phyloP scores from a whole-genome alignment of 2,329 filamentous ascomycete genomes.

The Paracoccidioides lutzii region DNA sequence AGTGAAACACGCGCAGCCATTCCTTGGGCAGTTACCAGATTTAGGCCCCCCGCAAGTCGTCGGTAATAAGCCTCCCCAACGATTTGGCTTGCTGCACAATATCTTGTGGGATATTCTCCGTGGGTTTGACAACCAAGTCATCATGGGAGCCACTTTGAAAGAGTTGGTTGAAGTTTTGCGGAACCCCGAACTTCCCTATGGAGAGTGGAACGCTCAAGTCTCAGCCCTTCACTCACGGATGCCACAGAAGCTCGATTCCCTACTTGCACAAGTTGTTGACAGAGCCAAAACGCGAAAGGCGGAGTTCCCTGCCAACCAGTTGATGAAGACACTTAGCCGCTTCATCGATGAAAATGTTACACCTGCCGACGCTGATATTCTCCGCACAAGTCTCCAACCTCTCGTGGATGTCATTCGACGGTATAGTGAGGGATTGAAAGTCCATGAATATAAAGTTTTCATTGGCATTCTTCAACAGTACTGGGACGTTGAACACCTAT shows the following conservation, averaged over 20 bases:
- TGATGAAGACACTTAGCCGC: conserved; percentile 70
- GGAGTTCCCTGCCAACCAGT: conserved; percentile 85
- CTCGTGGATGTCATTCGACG: conserved; percentile 63
- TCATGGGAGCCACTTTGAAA: conserved; percentile 78
- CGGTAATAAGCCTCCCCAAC: conserved; percentile 83
- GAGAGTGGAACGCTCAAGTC: conserved; percentile 91
- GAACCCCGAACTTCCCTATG: conserved; percentile 80
- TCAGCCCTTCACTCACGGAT: conserved; percentile 95
- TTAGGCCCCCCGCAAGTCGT: conserved; percentile 76
- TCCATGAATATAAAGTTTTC: conserved; percentile 76
- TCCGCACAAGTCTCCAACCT: conserved; percentile 62
- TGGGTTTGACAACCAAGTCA: conserved; percentile 94
- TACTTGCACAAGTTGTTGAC: conserved; percentile 75
- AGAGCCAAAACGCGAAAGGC: conserved; percentile 61
- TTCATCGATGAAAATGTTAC: conserved; percentile 81
- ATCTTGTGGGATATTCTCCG: conserved; percentile 78
- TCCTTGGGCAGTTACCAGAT: conserved; percentile 77
- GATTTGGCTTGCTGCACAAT: conserved; percentile 62
- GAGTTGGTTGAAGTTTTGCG: conserved; percentile 84
- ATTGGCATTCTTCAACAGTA: conserved; percentile 68
- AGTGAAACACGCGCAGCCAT: conserved; percentile 92
- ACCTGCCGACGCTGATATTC: conserved; percentile 56
- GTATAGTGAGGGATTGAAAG: conserved; percentile 80
- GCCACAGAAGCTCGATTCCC: conserved; percentile 79
- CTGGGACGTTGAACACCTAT: conserved; percentile 70